Evolutionary conservation across 2,329 filamentous ascomycete species (phyloP).

Genomic region (Colletotrichum coccodes): DNA sequence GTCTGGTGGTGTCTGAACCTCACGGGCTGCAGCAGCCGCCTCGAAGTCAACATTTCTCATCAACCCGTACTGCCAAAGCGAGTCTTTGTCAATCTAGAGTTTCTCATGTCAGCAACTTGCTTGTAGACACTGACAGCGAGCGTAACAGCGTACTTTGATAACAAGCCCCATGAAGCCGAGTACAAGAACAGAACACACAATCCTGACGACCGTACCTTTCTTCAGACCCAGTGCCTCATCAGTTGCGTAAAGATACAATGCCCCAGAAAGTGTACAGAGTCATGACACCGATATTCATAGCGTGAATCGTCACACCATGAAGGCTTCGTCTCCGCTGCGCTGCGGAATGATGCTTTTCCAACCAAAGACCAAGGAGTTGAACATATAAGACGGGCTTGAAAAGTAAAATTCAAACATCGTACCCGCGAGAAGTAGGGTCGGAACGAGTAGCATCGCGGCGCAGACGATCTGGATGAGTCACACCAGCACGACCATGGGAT

Average conservation of each 20-base stretch:
- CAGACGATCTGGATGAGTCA: slow-evolving; percentile 44
- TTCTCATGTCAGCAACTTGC: not conserved
- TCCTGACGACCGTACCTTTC: slow-evolving; percentile 48
- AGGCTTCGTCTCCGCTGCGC: slow-evolving; percentile 48
- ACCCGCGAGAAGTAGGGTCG: slow-evolving; percentile 39
- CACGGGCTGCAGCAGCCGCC: not conserved
- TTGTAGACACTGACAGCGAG: not conserved
- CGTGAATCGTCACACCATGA: slow-evolving; percentile 48
- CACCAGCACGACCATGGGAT: slow-evolving; percentile 46
- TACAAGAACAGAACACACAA: slow-evolving; percentile 34
- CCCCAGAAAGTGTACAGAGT: slow-evolving; percentile 53
- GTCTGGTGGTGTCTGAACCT: not conserved
- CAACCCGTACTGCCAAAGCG: not conserved
- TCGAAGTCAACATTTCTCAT: not conserved
- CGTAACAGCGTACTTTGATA: slow-evolving; percentile 18
- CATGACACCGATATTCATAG: slow-evolving; percentile 49
- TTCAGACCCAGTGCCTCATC: slow-evolving; percentile 48
- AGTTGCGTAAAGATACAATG: slow-evolving; percentile 46
- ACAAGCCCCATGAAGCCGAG: slow-evolving; percentile 29
- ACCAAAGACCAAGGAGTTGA: slow-evolving; percentile 50
- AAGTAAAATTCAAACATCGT: slow-evolving; percentile 45
- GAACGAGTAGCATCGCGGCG: slow-evolving; percentile 45
- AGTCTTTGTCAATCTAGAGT: not conserved
- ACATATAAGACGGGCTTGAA: slow-evolving; percentile 49
- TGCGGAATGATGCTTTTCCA: slow-evolving; percentile 51